Conservation (phyloP, 2,329 filamentous ascomycete genomes). For the Ustulina deusta region DNA sequence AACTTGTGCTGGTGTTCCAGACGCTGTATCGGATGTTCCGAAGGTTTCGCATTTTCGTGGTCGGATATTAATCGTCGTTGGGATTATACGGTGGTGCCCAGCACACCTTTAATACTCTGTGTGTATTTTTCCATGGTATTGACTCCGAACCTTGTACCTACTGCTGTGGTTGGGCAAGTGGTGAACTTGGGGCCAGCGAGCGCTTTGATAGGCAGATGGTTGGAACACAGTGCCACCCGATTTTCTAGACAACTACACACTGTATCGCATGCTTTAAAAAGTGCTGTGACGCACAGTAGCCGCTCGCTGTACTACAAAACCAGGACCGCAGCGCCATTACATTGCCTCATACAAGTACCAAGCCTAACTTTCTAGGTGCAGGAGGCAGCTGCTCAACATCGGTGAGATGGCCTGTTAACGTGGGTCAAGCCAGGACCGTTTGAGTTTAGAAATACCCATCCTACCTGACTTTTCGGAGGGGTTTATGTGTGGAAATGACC, state of each 20-base stretch:
- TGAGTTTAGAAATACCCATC: neutral
- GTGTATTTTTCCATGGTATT: conserved; percentile 23
- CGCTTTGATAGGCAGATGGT: conserved; percentile 21
- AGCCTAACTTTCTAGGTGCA: too few relatives aligned
- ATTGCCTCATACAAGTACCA: too few relatives aligned
- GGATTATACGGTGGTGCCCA: conserved; percentile 21
- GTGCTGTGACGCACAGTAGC: too few relatives aligned
- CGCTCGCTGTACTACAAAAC: too few relatives aligned
- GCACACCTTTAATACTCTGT: conserved; percentile 22
- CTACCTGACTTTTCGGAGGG: neutral
- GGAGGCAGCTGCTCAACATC: neutral
- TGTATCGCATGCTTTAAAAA: neutral
- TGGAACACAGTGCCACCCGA: conserved; percentile 22
- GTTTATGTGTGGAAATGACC: neutral
- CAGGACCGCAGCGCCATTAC: too few relatives aligned
- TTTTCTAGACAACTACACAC: conserved; percentile 1
- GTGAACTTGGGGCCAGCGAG: conserved; percentile 30
- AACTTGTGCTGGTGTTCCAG: conserved; percentile 68
- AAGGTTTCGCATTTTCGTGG: conserved; percentile 83
- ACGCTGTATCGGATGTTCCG: conserved; percentile 78
- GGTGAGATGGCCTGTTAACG: neutral
- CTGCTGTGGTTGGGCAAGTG: conserved; percentile 3
- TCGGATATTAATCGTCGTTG: conserved; percentile 5
- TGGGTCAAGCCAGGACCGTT: neutral
- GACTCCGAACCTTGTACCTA: conserved; percentile 6